Percentiles rank a stretch among this genome's conserved stretches.
Evolutionary conservation across 148 eudicot genomes (phyloP).

Genomic region (Camellia lanceoleosa): DNA sequence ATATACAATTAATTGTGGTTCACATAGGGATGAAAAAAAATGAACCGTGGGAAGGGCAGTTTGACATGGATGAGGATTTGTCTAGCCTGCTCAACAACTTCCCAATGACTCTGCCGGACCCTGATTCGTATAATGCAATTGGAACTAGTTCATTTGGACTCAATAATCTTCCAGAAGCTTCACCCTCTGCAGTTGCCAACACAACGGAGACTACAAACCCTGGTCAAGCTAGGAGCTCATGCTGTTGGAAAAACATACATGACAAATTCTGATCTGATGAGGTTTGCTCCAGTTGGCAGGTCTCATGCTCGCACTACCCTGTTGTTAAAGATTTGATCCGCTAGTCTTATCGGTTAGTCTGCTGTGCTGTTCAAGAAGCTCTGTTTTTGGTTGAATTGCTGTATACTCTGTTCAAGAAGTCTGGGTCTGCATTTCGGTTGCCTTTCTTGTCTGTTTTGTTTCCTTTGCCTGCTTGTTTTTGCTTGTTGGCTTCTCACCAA

Average conservation of each 20-base stretch:
- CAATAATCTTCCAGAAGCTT: conserved; percentile 18
- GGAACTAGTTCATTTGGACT: conserved; percentile 24
- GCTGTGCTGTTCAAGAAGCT: too few species aligned
- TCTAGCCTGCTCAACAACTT: conserved; percentile 64
- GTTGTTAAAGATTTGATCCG: too few species aligned
- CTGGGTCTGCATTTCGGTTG: too few species aligned
- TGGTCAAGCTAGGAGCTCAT: conserved; percentile 34
- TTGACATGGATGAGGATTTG: conserved; percentile 51
- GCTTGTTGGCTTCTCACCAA: too few species aligned
- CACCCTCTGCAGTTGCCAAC: conserved; percentile 23
- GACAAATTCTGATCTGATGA: conserved; percentile 49
- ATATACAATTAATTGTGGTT: neutral
- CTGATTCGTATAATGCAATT: conserved; percentile 49
- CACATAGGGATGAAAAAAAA: conserved; percentile 19
- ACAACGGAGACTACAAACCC: conserved; percentile 22
- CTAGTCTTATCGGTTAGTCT: too few species aligned
- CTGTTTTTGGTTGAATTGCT: too few species aligned
- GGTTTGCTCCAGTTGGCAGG: too few species aligned
- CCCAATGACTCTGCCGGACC: conserved; percentile 46
- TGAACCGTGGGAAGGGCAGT: conserved; percentile 26
- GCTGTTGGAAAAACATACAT: conserved; percentile 63
- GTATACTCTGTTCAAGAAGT: too few species aligned
- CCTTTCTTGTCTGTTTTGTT: too few species aligned
- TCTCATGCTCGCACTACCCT: too few species aligned
- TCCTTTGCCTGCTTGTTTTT: too few species aligned